Evolutionary conservation across 345 rosid genomes (phyloP), one percentile per base, ranked within the genome.

Genomic region (Raphanus sativus): DNA sequence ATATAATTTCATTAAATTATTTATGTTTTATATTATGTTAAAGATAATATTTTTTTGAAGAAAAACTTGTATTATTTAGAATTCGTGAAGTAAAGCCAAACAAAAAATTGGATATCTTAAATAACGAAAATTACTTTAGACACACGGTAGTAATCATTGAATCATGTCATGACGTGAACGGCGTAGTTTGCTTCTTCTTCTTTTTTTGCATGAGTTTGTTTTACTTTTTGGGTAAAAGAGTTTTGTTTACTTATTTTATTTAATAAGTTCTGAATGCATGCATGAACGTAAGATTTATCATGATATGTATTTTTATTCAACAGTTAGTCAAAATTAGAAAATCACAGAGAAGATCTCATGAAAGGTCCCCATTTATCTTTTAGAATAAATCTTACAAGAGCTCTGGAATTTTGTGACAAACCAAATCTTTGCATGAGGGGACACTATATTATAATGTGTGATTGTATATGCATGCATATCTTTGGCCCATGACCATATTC

Each of bases 381-480:
- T 73, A 65, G 70, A 64, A 73, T 67, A 73, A 73, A 73, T 78
- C 77, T 79, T 73, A 63, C 54, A 79, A 74, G 29, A 28, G 55
- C 73, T 78, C 56, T 78, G 77, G 73, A 78, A 68, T 79, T 68
- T 62, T 79, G 78, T 79, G 75, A 30, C 56, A 63, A 77, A 40
- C 75, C 70, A 79, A 79, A 74, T 74, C 75, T 79, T 74, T 74
- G 71, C 79, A 29, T 74, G 82, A 79, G 40, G 60, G 71, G 79
- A 62, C 78, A 79, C 65, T 62, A 8, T 24, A 62, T 25, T 56
- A 8, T 54, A 16, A 2, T 75, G 50, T 77, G 16, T 52, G 25
- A 38, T 16, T 17, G 42, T 74, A 38, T 62, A 59, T 67, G 60
- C 56, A 73, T 67, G 8, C 28, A 62, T 64, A 10, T 48, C 62